Percentiles rank a stretch among this genome's conserved stretches.
Evolutionary conservation across 1,284 basidiomycete genomes (phyloP).

Genomic region (Paramarasmius palmivorus): DNA sequence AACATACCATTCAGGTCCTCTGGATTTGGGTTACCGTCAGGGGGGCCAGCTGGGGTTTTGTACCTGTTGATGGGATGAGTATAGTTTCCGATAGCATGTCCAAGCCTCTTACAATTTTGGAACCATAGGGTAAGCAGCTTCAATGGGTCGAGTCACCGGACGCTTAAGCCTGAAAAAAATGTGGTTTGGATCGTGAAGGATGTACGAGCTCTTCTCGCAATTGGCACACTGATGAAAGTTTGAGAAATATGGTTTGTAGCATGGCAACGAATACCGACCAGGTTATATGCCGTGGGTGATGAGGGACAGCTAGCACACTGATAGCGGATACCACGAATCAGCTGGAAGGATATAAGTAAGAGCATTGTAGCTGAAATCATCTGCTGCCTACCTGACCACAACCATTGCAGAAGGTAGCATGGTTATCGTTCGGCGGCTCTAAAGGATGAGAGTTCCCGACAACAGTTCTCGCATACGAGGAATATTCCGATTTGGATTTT

Average conservation of each 20-base stretch:
- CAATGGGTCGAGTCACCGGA: conserved; percentile 71
- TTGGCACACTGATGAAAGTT: conserved; percentile 61
- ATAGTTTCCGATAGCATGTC: not conserved
- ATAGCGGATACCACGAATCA: conserved; percentile 69
- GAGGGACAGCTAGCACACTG: conserved; percentile 81
- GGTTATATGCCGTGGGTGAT: conserved; percentile 55
- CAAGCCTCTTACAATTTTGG: conserved; percentile 61
- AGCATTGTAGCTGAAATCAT: not conserved
- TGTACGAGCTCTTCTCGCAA: conserved; percentile 79
- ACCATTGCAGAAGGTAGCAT: conserved; percentile 57
- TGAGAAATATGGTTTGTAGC: conserved; percentile 14
- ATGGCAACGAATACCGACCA: conserved; percentile 41
- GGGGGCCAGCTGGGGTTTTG: conserved; percentile 64
- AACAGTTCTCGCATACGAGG: conserved; percentile 64
- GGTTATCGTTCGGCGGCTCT: conserved; percentile 42
- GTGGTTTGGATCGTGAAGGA: conserved; percentile 79
- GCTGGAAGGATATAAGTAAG: conserved; percentile 34
- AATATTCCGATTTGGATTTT: conserved; percentile 58
- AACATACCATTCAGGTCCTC: conserved; percentile 60
- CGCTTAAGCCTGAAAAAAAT: conserved; percentile 85
- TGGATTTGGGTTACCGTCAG: conserved; percentile 37
- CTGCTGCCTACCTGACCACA: conserved; percentile 58
- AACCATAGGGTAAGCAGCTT: conserved; percentile 59
- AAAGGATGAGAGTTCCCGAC: conserved; percentile 40
- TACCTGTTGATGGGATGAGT: conserved; percentile 46